Evolutionary conservation across 2,329 filamentous ascomycete genomes (phyloP).

Genomic region (Colletotrichum lini): DNA sequence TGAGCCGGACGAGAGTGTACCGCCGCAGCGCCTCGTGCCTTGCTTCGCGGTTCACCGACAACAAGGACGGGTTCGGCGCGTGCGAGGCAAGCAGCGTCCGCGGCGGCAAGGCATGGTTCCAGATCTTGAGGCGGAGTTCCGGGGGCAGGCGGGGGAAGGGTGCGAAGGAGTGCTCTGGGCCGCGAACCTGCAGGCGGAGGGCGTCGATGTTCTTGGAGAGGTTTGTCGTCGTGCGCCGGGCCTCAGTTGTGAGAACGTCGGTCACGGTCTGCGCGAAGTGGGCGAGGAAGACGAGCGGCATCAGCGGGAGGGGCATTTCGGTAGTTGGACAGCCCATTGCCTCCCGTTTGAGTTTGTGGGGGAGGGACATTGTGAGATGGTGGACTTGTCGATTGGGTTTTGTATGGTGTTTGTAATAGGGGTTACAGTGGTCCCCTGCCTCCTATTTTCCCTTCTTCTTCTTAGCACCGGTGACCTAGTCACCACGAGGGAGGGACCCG

Average conservation of each 20-base stretch:
- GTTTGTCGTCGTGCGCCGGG: constrained; percentile 29
- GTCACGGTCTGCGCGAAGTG: constrained; percentile 38
- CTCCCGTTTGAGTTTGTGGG: constrained; percentile 30
- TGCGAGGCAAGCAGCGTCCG: constrained; percentile 35
- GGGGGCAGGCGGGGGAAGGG: constrained; percentile 28
- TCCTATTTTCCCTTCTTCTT: background rate
- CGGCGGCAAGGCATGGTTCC: constrained; percentile 34
- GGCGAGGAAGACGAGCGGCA: constrained; percentile 38
- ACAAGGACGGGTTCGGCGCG: constrained; percentile 30
- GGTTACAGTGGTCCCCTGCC: background rate
- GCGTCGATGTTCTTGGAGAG: constrained; percentile 27
- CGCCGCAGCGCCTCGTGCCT: constrained; percentile 28
- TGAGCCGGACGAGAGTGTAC: constrained; percentile 29
- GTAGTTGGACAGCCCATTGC: constrained; percentile 13
- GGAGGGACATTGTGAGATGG: constrained; percentile 17
- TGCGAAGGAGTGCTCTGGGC: constrained; percentile 33
- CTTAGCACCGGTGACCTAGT: background rate
- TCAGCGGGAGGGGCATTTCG: constrained; percentile 35
- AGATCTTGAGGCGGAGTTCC: constrained; percentile 40
- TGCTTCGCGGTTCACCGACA: constrained; percentile 34
- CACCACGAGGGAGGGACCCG: background rate
- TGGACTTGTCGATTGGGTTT: background rate
- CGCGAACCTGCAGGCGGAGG: constrained; percentile 34
- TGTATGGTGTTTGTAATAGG: constrained; percentile 17
- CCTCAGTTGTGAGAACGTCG: constrained; percentile 20